Evolutionary conservation across 1,284 basidiomycete genomes (phyloP).

Genomic region (Boletus semigastroideus): DNA sequence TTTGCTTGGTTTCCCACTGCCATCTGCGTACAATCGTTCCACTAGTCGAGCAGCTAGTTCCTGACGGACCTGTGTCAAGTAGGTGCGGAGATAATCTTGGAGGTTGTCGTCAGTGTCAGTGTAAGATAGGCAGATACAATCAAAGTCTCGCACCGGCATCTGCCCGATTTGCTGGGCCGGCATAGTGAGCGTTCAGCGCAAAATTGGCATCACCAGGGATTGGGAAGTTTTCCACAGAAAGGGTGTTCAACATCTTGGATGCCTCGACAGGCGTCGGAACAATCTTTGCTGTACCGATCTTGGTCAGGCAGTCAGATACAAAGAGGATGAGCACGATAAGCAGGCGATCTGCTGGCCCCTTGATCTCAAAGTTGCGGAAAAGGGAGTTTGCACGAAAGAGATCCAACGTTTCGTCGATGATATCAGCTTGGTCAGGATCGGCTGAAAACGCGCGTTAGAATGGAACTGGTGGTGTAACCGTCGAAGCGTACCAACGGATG

Average conservation of each 20-base stretch:
- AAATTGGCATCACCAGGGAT: constrained; percentile 97
- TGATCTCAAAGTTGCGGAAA: constrained; percentile 99
- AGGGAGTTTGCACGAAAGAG: constrained; percentile 99
- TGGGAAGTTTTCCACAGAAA: constrained; percentile 90
- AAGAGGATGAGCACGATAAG: constrained; percentile 98
- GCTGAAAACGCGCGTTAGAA: constrained; percentile 42
- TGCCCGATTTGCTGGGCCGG: constrained; percentile 70
- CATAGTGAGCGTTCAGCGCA: constrained; percentile 91
- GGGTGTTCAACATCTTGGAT: constrained; percentile 83
- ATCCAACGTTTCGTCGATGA: constrained; percentile 95
- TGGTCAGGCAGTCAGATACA: constrained; percentile 95
- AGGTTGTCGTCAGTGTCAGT: constrained; percentile 28
- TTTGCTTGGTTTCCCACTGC: constrained; percentile 90
- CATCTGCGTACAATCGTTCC: constrained; percentile 86
- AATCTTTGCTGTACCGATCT: constrained; percentile 69
- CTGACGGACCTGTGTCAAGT: constrained; percentile 90
- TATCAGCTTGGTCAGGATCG: constrained; percentile 80
- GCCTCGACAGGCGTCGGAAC: constrained; percentile 84
- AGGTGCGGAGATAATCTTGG: constrained; percentile 83
- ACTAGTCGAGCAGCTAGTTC: constrained; percentile 87
- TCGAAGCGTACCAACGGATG: constrained; percentile 67
- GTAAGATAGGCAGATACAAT: not conserved
- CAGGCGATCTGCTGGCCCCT: constrained; percentile 93
- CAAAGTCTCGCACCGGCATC: constrained; percentile 74
- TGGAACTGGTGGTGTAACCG: not conserved